Evolutionary conservation across 1,284 basidiomycete species (phyloP).

Genomic region (Papiliotrema terrestris): DNA sequence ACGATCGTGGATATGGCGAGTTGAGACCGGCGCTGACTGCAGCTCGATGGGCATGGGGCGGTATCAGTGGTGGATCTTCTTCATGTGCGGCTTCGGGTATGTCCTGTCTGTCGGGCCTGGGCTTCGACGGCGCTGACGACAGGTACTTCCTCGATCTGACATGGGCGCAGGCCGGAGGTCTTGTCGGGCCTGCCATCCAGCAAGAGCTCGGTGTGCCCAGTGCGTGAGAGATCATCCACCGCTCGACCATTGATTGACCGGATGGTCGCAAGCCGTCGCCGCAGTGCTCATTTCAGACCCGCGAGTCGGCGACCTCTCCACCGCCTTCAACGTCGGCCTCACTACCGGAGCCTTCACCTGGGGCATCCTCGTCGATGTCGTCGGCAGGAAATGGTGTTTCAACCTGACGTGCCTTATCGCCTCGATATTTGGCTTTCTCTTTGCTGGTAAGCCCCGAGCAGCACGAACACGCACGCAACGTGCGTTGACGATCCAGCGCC

Average conservation of each 20-base stretch:
- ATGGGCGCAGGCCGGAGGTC: conserved; percentile 38
- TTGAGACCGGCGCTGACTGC: background rate
- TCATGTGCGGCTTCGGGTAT: conserved; percentile 25
- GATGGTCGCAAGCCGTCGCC: background rate
- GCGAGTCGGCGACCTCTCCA: conserved; percentile 62
- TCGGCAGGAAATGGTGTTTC: conserved; percentile 60
- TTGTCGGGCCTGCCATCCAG: conserved; percentile 17
- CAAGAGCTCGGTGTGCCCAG: conserved; percentile 13
- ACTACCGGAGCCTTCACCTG: conserved; percentile 53
- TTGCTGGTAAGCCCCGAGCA: conserved; percentile 9
- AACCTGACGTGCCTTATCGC: conserved; percentile 69
- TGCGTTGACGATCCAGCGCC: conserved; percentile 53
- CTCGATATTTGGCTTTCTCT: conserved; percentile 58
- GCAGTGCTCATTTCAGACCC: conserved; percentile 46
- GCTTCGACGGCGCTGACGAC: background rate
- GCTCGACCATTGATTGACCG: background rate
- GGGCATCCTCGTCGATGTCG: conserved; percentile 42
- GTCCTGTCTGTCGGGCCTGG: background rate
- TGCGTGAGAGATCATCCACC: background rate
- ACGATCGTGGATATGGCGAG: background rate
- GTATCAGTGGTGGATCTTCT: conserved; percentile 28
- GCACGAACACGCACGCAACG: conserved; percentile 26
- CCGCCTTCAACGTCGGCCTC: conserved; percentile 59
- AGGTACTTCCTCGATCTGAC: conserved; percentile 37
- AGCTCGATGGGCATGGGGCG: conserved; percentile 27